Evolutionary conservation across 768 basidiomycete species (phyloP).

Genomic region (Favolaschia claudopus): DNA sequence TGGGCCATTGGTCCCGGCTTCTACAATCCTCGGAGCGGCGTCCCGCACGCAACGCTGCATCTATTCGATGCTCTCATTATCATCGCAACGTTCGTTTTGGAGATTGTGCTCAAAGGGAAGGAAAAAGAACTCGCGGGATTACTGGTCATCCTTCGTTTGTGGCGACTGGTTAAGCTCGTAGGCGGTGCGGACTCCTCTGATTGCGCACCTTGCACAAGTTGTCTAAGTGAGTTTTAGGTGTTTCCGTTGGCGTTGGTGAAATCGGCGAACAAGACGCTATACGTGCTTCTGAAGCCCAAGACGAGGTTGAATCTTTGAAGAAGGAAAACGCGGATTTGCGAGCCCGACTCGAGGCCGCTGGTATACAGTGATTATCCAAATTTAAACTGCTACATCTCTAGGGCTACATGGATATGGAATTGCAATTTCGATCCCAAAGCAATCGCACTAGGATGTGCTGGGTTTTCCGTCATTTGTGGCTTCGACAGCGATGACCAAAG

Average conservation of each 20-base stretch:
- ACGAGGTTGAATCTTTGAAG: conserved; percentile 54
- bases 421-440: too few species aligned
- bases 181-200: conserved; percentile 47
- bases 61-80: conserved; percentile 78
- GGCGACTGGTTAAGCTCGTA: conserved; percentile 83
- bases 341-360: conserved; percentile 38
- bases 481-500: conserved; percentile 3
- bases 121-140: conserved; percentile 76
- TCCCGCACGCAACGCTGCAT: conserved; percentile 69
- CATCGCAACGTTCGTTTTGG: conserved; percentile 75
- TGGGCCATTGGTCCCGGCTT: conserved; percentile 71
- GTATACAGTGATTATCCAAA: background rate
- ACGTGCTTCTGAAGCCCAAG: conserved; percentile 56
- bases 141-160: conserved; percentile 77
- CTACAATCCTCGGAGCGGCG: conserved; percentile 66
- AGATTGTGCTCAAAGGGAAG: conserved; percentile 70
- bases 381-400: background rate
- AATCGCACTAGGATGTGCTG: too few species aligned
- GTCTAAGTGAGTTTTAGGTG: conserved; percentile 50
- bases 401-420: too few species aligned
- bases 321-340: conserved; percentile 64
- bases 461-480: too few species aligned
- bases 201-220: background rate
- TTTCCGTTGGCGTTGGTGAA: conserved; percentile 80
- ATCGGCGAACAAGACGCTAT: conserved; percentile 62